Base-by-base conservation (phyloP, 768 basidiomycete species). In the Amanita polypyramis region DNA sequence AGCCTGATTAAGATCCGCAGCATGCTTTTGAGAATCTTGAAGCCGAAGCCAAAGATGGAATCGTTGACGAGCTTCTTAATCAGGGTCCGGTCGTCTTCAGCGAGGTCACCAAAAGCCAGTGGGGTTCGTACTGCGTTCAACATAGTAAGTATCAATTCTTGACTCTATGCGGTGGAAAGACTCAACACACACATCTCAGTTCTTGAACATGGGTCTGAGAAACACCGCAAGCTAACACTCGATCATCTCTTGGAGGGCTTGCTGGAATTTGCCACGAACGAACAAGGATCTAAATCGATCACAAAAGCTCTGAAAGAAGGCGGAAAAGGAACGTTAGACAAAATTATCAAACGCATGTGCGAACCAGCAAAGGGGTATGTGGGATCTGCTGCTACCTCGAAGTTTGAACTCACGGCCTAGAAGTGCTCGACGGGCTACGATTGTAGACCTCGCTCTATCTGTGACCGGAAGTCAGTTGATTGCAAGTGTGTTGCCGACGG, bases 11-110 rank as follows among this genome's bases (percentile, higher is more conserved):
- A n/a, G 32, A 14, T 50, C 38, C 34, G 19, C 55, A 86, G 83
- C 86, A 88, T 49, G 86, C 85, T 0, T 90, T 90, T 56, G 86
- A 89, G 63, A 89, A 90, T 58, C 73, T 89, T 0, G 87, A 89
- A 62, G 80, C 85, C 33, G 78, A 77, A 29, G 86, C 85, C 4
- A 89, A 90, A 61, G 85, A 88, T 47, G 85, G 83, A 0, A 90
- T 90, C 49, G 80, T 90, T 5, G 82, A 87, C 47, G 87, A 90
- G 56, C 60, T 90, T n/a, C 74, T 90, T 49, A 81, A 84, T 51
- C 79, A 85, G 48, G 86, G 86, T 11, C 61, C 74, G 1, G 60
- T 59, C 0, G 70, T 84, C 20, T 90, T 90, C 53, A 71, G 75
- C 17, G 84, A 89, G 54, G 85, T 91, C 14, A 72, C 82, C 15